phyloP scores from a whole-genome alignment of 1,284 basidiomycete genomes.

The Puccinia brachypodii region DNA sequence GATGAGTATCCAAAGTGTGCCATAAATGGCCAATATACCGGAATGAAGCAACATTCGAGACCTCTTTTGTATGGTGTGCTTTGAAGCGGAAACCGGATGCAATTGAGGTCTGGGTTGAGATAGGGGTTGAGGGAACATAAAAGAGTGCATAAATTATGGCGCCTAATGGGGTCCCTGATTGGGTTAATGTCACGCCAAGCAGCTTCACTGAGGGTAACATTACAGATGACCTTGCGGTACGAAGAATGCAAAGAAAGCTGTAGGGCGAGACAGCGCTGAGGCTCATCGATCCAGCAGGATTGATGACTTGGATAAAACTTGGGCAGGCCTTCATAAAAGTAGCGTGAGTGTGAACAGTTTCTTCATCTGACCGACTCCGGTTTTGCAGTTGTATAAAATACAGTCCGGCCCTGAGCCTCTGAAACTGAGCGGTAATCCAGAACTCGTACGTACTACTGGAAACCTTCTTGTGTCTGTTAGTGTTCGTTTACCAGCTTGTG shows the following conservation, averaged over 20 bases:
- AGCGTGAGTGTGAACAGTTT: no score
- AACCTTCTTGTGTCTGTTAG: background rate
- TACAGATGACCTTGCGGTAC: background rate
- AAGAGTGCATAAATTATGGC: background rate
- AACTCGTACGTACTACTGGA: background rate
- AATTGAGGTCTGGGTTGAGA: no score
- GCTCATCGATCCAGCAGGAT: background rate
- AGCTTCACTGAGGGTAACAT: background rate
- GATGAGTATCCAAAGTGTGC: background rate
- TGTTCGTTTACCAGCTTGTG: no score
- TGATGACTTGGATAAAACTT: background rate
- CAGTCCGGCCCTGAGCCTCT: background rate
- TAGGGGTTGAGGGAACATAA: background rate
- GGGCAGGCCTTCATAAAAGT: background rate
- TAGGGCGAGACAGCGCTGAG: background rate
- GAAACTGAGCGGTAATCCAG: conserved; percentile 1
- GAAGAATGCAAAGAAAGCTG: background rate
- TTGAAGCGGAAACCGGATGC: no score
- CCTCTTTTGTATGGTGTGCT: background rate
- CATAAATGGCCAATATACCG: background rate
- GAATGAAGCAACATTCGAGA: background rate
- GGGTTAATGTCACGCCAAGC: background rate
- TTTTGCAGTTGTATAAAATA: background rate
- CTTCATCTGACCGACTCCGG: background rate
- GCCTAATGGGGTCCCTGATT: background rate